phyloP scores from a whole-genome alignment of 1,284 basidiomycete genomes.

The Neonothopanus nambi region DNA sequence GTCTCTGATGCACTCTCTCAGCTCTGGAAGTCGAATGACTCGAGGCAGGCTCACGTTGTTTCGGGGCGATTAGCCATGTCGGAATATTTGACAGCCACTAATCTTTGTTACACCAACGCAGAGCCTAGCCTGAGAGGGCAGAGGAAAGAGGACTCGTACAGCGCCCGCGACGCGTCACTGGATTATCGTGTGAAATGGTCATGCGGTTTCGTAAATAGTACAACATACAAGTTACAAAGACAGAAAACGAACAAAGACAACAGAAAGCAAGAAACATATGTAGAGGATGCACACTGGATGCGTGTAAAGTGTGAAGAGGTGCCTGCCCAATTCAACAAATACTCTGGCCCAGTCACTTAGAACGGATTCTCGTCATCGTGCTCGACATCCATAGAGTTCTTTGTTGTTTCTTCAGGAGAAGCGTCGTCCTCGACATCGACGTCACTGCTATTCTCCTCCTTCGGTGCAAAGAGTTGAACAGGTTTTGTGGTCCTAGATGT shows the following conservation, averaged over 20 bases:
- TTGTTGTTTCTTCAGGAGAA: constrained; percentile 21
- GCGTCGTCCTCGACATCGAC: constrained; percentile 30
- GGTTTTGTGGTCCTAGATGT: constrained; percentile 53
- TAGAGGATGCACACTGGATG: constrained; percentile 9
- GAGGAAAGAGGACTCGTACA: not conserved
- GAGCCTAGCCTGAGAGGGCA: too few species aligned
- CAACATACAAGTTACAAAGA: constrained; percentile 3
- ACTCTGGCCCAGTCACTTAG: constrained; percentile 26
- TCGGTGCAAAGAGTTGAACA: constrained; percentile 57
- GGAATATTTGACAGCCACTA: too few species aligned
- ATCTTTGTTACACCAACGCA: too few species aligned
- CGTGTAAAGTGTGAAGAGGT: constrained; percentile 11
- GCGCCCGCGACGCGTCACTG: not conserved
- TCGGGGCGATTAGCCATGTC: constrained; percentile 13
- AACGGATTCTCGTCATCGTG: constrained; percentile 69
- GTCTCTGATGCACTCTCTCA: constrained; percentile 10
- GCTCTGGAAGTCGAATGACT: not conserved
- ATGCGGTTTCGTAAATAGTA: not conserved
- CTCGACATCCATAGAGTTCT: constrained; percentile 38
- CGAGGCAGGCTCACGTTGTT: not conserved
- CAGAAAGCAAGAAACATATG: constrained; percentile 7
- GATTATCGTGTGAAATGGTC: not conserved
- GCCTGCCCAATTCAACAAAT: constrained; percentile 9
- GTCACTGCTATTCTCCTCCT: constrained; percentile 43
- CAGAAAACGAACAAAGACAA: constrained; percentile 3